Evolutionary conservation across 257 asterid species (phyloP).

Genomic region (Primulina huaijiensis): DNA sequence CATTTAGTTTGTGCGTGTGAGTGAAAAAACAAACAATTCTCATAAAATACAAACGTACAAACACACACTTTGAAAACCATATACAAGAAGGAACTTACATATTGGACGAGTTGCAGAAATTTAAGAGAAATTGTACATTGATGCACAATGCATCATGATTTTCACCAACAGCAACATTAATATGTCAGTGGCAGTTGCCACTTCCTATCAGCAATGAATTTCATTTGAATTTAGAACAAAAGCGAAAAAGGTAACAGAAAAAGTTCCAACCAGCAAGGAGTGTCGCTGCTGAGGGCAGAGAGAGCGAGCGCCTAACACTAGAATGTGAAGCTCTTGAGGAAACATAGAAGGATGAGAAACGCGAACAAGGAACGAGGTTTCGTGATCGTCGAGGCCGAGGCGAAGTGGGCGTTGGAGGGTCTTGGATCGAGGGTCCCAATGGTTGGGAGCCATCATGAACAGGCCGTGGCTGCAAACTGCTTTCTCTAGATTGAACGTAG

Average conservation of each 20-base stretch:
- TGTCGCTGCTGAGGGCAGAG: slow-evolving; percentile 50
- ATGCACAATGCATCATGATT: neutral
- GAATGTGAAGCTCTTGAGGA: slow-evolving; percentile 44
- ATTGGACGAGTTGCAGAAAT: neutral
- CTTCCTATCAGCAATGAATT: neutral
- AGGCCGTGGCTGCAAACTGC: slow-evolving; percentile 85
- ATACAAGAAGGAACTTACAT: neutral
- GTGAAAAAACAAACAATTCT: no score
- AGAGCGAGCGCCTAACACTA: slow-evolving; percentile 37
- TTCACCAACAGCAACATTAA: neutral
- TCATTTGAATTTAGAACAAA: neutral
- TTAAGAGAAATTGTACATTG: neutral
- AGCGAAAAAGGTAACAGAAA: neutral
- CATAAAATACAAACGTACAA: no score
- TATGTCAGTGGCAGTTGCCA: no score
- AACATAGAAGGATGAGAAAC: slow-evolving; percentile 49
- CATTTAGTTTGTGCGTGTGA: no score
- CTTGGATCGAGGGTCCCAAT: slow-evolving; percentile 70
- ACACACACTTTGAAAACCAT: no score
- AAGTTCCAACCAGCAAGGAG: slow-evolving; percentile 43
- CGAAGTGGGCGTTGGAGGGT: slow-evolving; percentile 74
- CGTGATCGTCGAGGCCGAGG: slow-evolving; percentile 35
- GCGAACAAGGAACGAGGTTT: slow-evolving; percentile 42
- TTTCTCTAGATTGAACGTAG: slow-evolving; percentile 50
- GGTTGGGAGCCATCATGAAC: slow-evolving; percentile 93